Evolutionary conservation across 1,284 basidiomycete genomes (phyloP).

Genomic region (Fomitopsis betulina): DNA sequence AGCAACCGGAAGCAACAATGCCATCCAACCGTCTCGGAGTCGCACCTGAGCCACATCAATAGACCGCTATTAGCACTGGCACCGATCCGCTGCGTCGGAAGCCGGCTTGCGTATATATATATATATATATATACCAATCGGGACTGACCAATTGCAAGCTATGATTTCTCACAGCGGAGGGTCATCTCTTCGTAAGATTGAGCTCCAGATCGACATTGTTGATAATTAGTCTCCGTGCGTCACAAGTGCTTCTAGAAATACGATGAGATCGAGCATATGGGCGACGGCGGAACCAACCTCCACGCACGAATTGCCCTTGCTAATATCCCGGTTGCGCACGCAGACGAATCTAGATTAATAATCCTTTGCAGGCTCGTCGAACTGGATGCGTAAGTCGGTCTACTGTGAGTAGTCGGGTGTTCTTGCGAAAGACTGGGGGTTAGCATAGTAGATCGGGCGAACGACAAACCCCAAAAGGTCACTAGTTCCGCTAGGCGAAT

Average conservation of each 20-base stretch:
- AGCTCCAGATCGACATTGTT: neutral
- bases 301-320: neutral
- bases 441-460: no score
- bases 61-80: no score
- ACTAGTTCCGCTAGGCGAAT: no score
- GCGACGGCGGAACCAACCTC: neutral
- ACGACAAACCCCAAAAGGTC: no score
- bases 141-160: neutral
- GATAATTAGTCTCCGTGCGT: neutral
- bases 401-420: no score
- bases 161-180: neutral
- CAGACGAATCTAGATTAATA: no score
- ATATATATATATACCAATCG: neutral
- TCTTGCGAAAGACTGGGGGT: no score
- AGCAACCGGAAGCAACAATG: no score
- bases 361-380: neutral
- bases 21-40: no score
- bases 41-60: no score
- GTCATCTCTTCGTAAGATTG: neutral
- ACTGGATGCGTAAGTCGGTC: neutral
- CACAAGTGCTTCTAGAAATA: neutral
- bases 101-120: neutral
- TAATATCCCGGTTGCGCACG: neutral
- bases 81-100: no score
- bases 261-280: neutral